phyloP scores from a whole-genome alignment of 805 yeast species.

The Myxozyma udenii region DNA sequence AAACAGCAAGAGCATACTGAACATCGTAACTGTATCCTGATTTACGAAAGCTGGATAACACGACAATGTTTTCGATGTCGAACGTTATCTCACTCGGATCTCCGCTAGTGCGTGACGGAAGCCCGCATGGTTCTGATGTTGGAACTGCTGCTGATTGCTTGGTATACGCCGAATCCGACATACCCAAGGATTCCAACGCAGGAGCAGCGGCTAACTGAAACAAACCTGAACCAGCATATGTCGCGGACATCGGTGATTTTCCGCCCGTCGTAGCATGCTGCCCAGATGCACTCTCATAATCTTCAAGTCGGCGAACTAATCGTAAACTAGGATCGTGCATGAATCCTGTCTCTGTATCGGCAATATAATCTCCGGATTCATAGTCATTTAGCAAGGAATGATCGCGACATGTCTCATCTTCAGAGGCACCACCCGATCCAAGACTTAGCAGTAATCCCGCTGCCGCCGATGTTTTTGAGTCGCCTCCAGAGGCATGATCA shows the following conservation, averaged over 20 bases:
- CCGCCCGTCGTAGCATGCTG: too few species aligned
- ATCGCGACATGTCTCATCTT: constrained; percentile 5
- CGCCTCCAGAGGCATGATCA: background rate
- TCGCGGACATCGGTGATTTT: background rate
- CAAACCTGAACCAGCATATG: background rate
- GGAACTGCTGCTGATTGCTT: background rate
- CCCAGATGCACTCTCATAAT: too few species aligned
- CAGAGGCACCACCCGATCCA: background rate
- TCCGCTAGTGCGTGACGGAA: background rate
- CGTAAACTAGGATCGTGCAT: constrained; percentile 7
- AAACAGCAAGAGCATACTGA: background rate
- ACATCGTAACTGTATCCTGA: constrained; percentile 19
- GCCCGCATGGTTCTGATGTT: too few species aligned
- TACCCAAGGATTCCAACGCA: background rate
- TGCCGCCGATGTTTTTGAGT: background rate
- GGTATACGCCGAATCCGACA: background rate
- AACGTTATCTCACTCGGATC: constrained; percentile 5
- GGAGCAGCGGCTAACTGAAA: background rate
- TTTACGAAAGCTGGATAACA: constrained; percentile 21
- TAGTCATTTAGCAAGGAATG: constrained; percentile 1
- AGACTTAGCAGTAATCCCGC: background rate
- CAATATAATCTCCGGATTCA: constrained; percentile 3
- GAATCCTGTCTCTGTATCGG: constrained; percentile 8
- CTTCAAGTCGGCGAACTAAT: constrained; percentile 13
- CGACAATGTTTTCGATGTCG: constrained; percentile 20